Conservation (phyloP, 768 basidiomycete species). For the Tremella yokohamensis region DNA sequence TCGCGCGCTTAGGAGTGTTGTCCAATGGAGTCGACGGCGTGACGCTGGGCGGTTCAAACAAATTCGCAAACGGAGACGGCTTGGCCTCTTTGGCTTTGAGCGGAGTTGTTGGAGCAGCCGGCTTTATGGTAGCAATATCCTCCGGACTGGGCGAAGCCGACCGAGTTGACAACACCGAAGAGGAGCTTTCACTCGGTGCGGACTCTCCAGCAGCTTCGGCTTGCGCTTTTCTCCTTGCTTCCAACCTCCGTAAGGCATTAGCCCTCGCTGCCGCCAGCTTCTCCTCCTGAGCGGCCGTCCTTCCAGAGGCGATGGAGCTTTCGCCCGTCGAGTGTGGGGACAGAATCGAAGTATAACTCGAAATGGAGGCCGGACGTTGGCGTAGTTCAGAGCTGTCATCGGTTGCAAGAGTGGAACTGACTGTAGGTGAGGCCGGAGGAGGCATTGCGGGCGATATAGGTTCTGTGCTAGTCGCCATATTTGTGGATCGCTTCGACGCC, state of each 20-base stretch:
- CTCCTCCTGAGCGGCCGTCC: slow-evolving; percentile 34
- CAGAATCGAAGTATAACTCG: slow-evolving; percentile 23
- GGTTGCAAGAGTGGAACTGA: neutral
- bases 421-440: neutral
- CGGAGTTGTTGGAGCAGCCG: slow-evolving; percentile 1
- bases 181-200: slow-evolving; percentile 2
- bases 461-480: neutral
- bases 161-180: neutral
- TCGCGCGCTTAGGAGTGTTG: neutral
- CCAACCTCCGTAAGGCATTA: slow-evolving; percentile 36
- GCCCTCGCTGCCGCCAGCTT: slow-evolving; percentile 40
- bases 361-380: slow-evolving; percentile 23
- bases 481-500: neutral
- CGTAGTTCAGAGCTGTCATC: neutral
- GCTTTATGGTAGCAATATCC: neutral
- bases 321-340: slow-evolving; percentile 36
- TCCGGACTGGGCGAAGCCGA: slow-evolving; percentile 6
- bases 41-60: slow-evolving; percentile 27
- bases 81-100: slow-evolving; percentile 7
- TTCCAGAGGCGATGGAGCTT: slow-evolving; percentile 21
- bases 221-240: slow-evolving; percentile 36
- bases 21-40: slow-evolving; percentile 6
- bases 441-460: neutral
- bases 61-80: slow-evolving; percentile 19
- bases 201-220: slow-evolving; percentile 10